Percentiles rank a stretch among this genome's conserved stretches.
phyloP scores from a whole-genome alignment of 2,329 filamentous ascomycete species.

The Fusarium globosum region DNA sequence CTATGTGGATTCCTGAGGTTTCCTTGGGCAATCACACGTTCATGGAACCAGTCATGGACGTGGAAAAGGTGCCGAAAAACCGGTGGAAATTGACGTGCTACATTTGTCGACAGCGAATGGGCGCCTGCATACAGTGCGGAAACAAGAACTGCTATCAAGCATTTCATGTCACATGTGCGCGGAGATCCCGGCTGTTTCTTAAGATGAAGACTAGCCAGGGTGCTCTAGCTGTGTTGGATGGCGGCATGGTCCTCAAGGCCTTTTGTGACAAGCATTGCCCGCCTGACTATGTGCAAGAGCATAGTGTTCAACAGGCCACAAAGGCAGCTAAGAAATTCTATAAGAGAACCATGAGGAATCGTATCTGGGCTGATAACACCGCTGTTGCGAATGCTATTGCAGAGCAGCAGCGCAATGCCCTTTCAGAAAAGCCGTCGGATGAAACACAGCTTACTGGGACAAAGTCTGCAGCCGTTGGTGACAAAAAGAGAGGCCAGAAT shows the following conservation, averaged over 20 bases:
- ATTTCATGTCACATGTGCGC: conserved; percentile 96
- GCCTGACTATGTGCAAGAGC: conserved; percentile 86
- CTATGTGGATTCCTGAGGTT: conserved; percentile 98
- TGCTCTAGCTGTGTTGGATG: conserved; percentile 78
- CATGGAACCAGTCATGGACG: conserved; percentile 98
- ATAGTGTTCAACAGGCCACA: conserved; percentile 83
- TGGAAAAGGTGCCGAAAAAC: conserved; percentile 95
- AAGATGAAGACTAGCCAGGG: conserved; percentile 97
- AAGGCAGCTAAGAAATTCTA: conserved; percentile 89
- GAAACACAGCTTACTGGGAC: conserved; percentile 86
- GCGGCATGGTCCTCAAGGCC: conserved; percentile 87
- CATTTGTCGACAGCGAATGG: conserved; percentile 97
- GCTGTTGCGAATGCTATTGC: conserved; percentile 83
- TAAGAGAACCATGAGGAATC: conserved; percentile 86
- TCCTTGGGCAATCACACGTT: conserved; percentile 95
- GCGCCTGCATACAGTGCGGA: conserved; percentile 96
- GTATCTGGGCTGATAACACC: conserved; percentile 92
- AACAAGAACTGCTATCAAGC: conserved; percentile 98
- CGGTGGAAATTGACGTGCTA: conserved; percentile 96
- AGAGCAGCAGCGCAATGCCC: conserved; percentile 73
- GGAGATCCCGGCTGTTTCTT: conserved; percentile 85
- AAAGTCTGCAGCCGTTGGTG: conserved; percentile 79
- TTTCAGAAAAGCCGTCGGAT: conserved; percentile 78
- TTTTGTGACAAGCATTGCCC: conserved; percentile 97
- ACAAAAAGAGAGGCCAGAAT: conserved; percentile 72